A percentile compares a stretch with the other conserved stretches of the same genome.
These are phyloP conservation scores for Dothidotthia symphoricarpi DNA, from an alignment of 2,329 filamentous ascomycete genomes.

Conservation along the genomic window DNA sequence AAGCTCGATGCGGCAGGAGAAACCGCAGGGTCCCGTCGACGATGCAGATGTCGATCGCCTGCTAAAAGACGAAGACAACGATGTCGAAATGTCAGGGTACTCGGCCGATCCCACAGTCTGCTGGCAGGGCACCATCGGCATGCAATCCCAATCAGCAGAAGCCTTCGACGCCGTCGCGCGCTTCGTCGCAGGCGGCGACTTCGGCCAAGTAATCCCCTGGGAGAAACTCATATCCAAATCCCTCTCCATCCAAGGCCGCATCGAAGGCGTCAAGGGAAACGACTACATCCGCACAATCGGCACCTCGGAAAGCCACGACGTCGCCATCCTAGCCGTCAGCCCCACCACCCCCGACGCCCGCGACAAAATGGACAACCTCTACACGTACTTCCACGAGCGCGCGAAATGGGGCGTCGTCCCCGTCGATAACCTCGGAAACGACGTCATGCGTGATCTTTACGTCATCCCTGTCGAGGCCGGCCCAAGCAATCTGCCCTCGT, in stretches of 20 bases:
- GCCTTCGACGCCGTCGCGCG: constrained; percentile 75
- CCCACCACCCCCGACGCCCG: constrained; percentile 60
- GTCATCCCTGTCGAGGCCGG: constrained; percentile 81
- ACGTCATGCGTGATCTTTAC: constrained; percentile 85
- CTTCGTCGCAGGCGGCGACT: constrained; percentile 80
- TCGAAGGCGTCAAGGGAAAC: constrained; percentile 77
- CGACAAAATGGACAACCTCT: constrained; percentile 68
- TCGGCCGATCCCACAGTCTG: constrained; percentile 68
- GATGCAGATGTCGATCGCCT: constrained; percentile 90
- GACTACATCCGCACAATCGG: constrained; percentile 88
- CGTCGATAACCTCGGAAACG: constrained; percentile 55
- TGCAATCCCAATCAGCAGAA: constrained; percentile 73
- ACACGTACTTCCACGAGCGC: constrained; percentile 81
- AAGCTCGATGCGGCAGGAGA: constrained; percentile 48
- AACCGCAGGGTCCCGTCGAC: constrained; percentile 58
- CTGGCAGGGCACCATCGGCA: constrained; percentile 49
- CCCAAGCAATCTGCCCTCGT: constrained; percentile 69
- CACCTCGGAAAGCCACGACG: constrained; percentile 77
- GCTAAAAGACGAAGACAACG: constrained; percentile 76
- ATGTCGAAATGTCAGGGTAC: constrained; percentile 73
- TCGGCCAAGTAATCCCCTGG: constrained; percentile 68
- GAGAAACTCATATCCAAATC: constrained; percentile 68
- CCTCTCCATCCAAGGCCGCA: constrained; percentile 73
- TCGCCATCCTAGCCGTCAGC: constrained; percentile 73
- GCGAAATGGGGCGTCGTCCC: constrained; percentile 80